Conservation (phyloP, 2,329 filamentous ascomycete species). For the Moelleriella libera region DNA sequence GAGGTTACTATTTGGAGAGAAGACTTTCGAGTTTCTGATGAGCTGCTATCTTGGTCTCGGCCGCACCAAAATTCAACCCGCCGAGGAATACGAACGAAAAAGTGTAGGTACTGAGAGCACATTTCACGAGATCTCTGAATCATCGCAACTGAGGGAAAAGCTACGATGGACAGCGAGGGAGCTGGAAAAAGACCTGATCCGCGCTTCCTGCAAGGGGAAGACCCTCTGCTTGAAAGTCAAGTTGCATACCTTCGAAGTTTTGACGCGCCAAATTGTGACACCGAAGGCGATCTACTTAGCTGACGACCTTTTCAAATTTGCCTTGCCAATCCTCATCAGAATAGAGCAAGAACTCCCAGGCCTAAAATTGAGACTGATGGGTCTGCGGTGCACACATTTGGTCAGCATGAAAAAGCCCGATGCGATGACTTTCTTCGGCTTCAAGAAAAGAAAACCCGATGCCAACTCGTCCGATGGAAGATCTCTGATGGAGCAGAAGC, state of each 20-base stretch:
- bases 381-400: slow-evolving; percentile 74
- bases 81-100: slow-evolving; percentile 82
- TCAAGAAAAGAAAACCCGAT: slow-evolving; percentile 18
- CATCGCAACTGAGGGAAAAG: slow-evolving; percentile 56
- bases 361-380: slow-evolving; percentile 75
- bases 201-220: slow-evolving; percentile 74
- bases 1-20: slow-evolving; percentile 73
- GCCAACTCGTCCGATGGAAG: neutral
- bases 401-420: slow-evolving; percentile 73
- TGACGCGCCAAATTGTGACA: slow-evolving; percentile 65
- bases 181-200: slow-evolving; percentile 69
- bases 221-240: slow-evolving; percentile 89
- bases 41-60: slow-evolving; percentile 77
- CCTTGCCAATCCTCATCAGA: slow-evolving; percentile 71
- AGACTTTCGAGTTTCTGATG: slow-evolving; percentile 76
- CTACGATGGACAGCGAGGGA: slow-evolving; percentile 71
- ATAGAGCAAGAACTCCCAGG: slow-evolving; percentile 70
- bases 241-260: slow-evolving; percentile 83
- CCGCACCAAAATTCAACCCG: slow-evolving; percentile 69
- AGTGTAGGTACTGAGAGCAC: slow-evolving; percentile 90
- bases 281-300: slow-evolving; percentile 59
- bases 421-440: slow-evolving; percentile 66
- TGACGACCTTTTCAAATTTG: slow-evolving; percentile 70
- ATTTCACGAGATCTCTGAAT: slow-evolving; percentile 65
- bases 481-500: neutral